Base-by-base conservation (phyloP, 1,284 basidiomycete genomes). In the Pyrrhoderma lamaoense region DNA sequence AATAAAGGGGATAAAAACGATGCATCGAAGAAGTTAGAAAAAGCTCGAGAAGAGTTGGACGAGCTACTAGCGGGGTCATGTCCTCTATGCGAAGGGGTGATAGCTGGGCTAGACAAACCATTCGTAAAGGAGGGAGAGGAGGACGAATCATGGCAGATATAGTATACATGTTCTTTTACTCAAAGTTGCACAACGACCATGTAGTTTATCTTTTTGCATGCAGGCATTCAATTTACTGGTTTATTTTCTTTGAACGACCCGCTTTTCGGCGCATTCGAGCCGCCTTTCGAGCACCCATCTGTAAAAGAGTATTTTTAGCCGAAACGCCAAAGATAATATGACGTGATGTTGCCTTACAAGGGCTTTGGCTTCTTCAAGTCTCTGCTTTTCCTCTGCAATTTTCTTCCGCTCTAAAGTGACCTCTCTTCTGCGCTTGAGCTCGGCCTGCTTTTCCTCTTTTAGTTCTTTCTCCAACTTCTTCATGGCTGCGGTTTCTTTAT, bases 1-100 rank as follows among this genome's bases (percentile, higher is more conserved):
- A 59, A 66, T 71, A 53, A 71, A 66, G 58, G 70, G 71, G 59
- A 67, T 64, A 38, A 75, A 73, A 52, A 65, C 66, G 40, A 82
- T 54, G 70, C 70, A 54, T 76, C 74, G 60, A 74, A 77, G 65
- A 83, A 80, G 61, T 68, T 72, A 43, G 85, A 88, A 65, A 82
- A 77, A 63, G 61, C 91, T 62, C 74, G 88, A 57, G 73, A 73
- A 45, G 92, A 95, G 70, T 65, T 97, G 61, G 94, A 97, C 60
- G 88, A 90, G 48, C 67, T 96, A 51, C 72, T 98, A 39, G 87
- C 92, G 8, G 82, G 85, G 57, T 86, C 76, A 54, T 97, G 94
- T 70, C 91, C 93, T 23, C 68, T 96, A 55, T 97, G 94, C 65
- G 93, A 96, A 65, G 85, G 87, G 53, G 82, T 91, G 8, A 77